Percentiles rank a stretch among this genome's conserved stretches.
These are phyloP conservation scores for Colletotrichum tropicicola DNA, from an alignment of 2,329 filamentous ascomycete species.

Conservation along the genomic window DNA sequence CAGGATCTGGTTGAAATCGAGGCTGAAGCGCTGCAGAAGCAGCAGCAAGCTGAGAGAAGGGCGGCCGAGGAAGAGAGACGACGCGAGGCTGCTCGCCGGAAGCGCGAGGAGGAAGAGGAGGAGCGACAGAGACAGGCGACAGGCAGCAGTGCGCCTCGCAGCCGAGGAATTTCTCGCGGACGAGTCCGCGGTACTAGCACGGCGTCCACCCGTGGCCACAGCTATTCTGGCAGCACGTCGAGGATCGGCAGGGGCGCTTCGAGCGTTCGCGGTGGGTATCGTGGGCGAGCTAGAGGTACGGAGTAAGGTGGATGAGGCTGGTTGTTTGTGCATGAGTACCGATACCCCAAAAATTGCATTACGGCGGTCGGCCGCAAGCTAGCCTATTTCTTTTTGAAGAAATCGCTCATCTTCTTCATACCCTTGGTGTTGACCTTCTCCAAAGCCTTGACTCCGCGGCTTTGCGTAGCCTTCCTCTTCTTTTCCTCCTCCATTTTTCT, in stretches of 20 bases:
- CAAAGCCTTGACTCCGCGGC: slow-evolving; percentile 79
- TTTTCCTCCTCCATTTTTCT: slow-evolving; percentile 89
- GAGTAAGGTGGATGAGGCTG: slow-evolving; percentile 16
- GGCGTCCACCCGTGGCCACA: slow-evolving; percentile 23
- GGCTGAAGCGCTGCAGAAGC: slow-evolving; percentile 76
- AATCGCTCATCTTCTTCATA: slow-evolving; percentile 97
- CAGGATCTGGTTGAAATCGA: slow-evolving; percentile 90
- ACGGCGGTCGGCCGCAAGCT: slow-evolving; percentile 9
- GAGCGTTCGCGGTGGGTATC: slow-evolving; percentile 28
- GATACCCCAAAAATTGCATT: slow-evolving; percentile 28
- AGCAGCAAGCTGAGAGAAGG: slow-evolving; percentile 80
- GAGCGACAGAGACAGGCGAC: slow-evolving; percentile 49
- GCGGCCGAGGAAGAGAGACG: slow-evolving; percentile 82
- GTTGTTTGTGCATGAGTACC: slow-evolving; percentile 24
- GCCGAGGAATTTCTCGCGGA: slow-evolving; percentile 24
- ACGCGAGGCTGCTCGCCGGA: slow-evolving; percentile 73
- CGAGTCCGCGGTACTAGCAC: slow-evolving; percentile 19
- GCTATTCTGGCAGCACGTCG: slow-evolving; percentile 27
- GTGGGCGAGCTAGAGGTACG: slow-evolving; percentile 24
- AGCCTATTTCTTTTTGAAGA: slow-evolving; percentile 78
- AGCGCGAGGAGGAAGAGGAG: slow-evolving; percentile 69
- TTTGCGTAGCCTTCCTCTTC: slow-evolving; percentile 78
- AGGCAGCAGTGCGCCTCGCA: slow-evolving; percentile 25
- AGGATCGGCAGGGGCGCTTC: slow-evolving; percentile 31
- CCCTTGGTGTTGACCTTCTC: slow-evolving; percentile 91